Percentiles rank a stretch among this genome's conserved stretches.
Conservation (phyloP, 2,329 filamentous ascomycete genomes). For the Exophiala sideris region DNA sequence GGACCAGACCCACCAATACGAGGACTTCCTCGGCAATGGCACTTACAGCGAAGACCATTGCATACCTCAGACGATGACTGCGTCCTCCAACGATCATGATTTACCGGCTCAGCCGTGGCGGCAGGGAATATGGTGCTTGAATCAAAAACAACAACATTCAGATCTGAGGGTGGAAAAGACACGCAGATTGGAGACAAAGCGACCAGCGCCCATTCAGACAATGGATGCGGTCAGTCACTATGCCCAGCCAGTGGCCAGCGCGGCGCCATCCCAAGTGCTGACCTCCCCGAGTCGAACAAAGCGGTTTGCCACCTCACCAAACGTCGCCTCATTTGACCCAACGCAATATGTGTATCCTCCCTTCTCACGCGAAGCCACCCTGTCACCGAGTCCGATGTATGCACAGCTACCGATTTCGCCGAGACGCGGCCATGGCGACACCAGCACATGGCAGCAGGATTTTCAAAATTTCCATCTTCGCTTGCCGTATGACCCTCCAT, state of each 20-base stretch:
- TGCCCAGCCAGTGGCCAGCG: constrained; percentile 26
- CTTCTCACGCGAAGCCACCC: constrained; percentile 35
- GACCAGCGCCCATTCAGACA: constrained; percentile 33
- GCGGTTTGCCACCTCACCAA: constrained; percentile 27
- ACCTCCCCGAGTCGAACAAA: constrained; percentile 23
- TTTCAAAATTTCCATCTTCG: constrained; percentile 53
- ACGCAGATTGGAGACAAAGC: constrained; percentile 22
- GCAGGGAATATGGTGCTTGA: constrained; percentile 50
- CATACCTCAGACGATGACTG: constrained; percentile 48
- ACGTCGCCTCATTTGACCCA: constrained; percentile 31
- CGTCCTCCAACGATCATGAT: constrained; percentile 42
- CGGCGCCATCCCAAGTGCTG: constrained; percentile 12
- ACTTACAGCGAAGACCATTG: constrained; percentile 51
- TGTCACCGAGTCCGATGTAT: constrained; percentile 54
- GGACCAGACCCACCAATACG: constrained; percentile 46
- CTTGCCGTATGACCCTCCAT: constrained; percentile 40
- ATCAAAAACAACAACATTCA: constrained; percentile 47
- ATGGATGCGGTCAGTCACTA: constrained; percentile 29
- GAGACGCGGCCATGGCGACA: constrained; percentile 42
- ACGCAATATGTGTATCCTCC: constrained; percentile 5
- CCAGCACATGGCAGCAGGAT: constrained; percentile 49
- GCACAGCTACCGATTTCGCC: constrained; percentile 44
- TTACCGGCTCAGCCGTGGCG: constrained; percentile 52
- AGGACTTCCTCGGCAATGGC: constrained; percentile 52
- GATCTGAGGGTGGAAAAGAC: constrained; percentile 35